Evolutionary conservation across 345 rosid species (phyloP).

Genomic region (Pseudoturritis turrita): DNA sequence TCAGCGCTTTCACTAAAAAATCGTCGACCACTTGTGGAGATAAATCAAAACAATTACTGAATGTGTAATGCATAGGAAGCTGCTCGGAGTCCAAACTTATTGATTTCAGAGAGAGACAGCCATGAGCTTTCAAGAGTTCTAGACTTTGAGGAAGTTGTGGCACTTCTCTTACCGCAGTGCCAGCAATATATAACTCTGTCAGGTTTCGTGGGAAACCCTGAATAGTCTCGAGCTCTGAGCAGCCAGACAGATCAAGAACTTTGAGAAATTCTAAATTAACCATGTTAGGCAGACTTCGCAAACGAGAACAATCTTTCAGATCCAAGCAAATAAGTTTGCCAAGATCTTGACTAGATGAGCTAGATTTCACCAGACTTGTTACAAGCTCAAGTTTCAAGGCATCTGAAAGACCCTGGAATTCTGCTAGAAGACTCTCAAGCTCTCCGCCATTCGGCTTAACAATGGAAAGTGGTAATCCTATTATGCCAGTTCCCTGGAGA

Average conservation of each 20-base stretch:
- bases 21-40: neutral
- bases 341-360: neutral
- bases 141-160: constrained; percentile 23
- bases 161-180: neutral
- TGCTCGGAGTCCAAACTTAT: neutral
- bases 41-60: constrained; percentile 20
- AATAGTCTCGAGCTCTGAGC: neutral
- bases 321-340: neutral
- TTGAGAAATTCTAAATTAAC: neutral
- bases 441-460: neutral
- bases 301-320: neutral
- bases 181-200: constrained; percentile 1
- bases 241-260: constrained; percentile 5
- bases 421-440: neutral
- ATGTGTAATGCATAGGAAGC: neutral
- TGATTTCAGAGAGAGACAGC: neutral
- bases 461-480: neutral
- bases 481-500: constrained; percentile 11
- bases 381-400: neutral
- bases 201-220: neutral
- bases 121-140: neutral
- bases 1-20: neutral
- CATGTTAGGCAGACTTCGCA: neutral
- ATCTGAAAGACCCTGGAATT: neutral
- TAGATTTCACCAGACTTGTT: neutral